Percentiles rank a stretch among this genome's conserved stretches.
phyloP scores from a whole-genome alignment of 257 asterid genomes.

The Linderniella brevidens region DNA sequence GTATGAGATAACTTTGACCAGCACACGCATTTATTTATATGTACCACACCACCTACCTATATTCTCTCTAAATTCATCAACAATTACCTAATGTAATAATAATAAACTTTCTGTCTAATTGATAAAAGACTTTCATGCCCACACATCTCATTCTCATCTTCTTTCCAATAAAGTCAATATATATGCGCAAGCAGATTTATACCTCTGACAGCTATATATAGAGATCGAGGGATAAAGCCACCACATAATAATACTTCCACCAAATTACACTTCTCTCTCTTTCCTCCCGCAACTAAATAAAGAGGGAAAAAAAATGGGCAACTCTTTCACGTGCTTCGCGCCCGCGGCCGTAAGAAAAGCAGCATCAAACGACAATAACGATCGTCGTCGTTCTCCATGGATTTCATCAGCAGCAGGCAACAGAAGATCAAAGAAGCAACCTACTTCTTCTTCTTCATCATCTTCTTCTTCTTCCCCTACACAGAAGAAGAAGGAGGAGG shows the following conservation, averaged over 20 bases:
- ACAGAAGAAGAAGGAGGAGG: constrained; percentile 3
- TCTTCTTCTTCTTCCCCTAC: constrained; percentile 14
- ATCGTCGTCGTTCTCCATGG: constrained; percentile 31
- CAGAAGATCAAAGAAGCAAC: constrained; percentile 22
- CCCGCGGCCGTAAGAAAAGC: constrained; percentile 12
- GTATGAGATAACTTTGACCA: no score
- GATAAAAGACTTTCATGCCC: no score
- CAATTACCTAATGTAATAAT: no score
- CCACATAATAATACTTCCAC: not conserved
- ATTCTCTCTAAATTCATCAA: no score
- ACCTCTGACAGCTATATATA: not conserved
- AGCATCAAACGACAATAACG: constrained; percentile 15
- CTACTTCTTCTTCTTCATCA: constrained; percentile 12
- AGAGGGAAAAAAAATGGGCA: constrained; percentile 13
- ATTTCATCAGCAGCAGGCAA: constrained; percentile 13
- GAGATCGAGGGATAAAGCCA: no score
- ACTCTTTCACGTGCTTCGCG: constrained; percentile 35
- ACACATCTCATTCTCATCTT: no score
- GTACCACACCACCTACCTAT: no score
- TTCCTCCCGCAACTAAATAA: not conserved
- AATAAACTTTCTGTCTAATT: no score
- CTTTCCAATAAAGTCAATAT: not conserved
- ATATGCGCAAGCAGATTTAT: no score
- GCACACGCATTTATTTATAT: no score
- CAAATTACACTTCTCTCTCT: not conserved